These are phyloP conservation scores for Globisporangium paroecandrum DNA, from an alignment of 352 stramenopile genomes.

Conservation along the genomic window DNA sequence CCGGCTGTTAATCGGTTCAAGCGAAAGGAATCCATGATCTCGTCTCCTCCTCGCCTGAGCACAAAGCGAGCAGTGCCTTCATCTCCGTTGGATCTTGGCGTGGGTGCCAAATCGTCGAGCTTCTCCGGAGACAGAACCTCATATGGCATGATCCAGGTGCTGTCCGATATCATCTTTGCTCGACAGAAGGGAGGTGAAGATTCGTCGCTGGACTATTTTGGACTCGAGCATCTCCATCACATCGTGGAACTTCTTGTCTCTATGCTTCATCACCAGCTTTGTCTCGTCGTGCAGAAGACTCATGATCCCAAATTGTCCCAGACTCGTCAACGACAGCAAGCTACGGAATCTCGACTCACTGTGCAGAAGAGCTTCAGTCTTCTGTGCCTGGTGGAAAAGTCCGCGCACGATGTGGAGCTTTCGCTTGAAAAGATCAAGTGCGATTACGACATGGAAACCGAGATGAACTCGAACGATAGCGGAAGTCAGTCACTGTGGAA, in stretches of 20 bases:
- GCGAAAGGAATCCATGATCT: conserved; percentile 73
- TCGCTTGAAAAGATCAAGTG: conserved; percentile 17
- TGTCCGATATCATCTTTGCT: conserved; percentile 47
- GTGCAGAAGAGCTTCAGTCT: conserved; percentile 29
- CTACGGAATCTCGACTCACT: conserved; percentile 22
- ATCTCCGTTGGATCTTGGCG: conserved; percentile 14
- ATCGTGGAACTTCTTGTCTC: conserved; percentile 61
- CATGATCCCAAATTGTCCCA: conserved; percentile 56
- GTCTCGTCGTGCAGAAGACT: conserved; percentile 56
- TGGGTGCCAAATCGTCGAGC: conserved; percentile 28
- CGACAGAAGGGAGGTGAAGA: conserved; percentile 32
- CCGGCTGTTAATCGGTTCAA: conserved; percentile 27
- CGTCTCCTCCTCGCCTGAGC: conserved; percentile 35
- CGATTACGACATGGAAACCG: conserved; percentile 12
- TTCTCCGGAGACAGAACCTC: conserved; percentile 68
- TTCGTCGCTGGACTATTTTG: conserved; percentile 46
- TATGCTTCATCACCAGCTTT: conserved; percentile 73
- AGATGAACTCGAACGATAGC: conserved; percentile 3
- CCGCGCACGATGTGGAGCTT: conserved; percentile 22
- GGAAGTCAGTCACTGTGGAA: conserved; percentile 21
- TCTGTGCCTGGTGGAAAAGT: conserved; percentile 27
- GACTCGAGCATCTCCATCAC: conserved; percentile 42
- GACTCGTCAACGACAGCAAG: conserved; percentile 33
- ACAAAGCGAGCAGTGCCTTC: conserved; percentile 18
- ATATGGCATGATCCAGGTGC: conserved; percentile 62